Percentiles rank a stretch among this genome's conserved stretches.
Evolutionary conservation across 2,329 filamentous ascomycete species (phyloP).

Genomic region (Ascocoryne sarcoides): DNA sequence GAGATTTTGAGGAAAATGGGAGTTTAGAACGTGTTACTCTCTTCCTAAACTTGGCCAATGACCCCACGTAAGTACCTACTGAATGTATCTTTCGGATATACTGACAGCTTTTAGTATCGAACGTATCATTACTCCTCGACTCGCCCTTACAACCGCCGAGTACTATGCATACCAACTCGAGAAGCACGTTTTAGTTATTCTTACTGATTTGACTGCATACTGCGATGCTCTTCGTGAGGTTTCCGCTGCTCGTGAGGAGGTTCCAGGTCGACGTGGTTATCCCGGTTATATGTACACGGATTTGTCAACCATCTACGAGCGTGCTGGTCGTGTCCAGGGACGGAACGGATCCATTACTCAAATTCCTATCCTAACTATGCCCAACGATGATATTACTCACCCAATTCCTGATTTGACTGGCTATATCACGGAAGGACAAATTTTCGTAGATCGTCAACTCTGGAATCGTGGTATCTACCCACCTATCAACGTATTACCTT

Average conservation of each 20-base stretch:
- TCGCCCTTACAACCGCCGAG: slow-evolving; percentile 94
- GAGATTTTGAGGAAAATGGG: slow-evolving; percentile 98
- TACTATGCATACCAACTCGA: slow-evolving; percentile 99
- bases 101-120: slow-evolving; percentile 60
- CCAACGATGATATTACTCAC: slow-evolving; percentile 99
- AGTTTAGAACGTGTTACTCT: slow-evolving; percentile 94
- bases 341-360: slow-evolving; percentile 98
- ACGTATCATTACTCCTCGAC: slow-evolving; percentile 98
- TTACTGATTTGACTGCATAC: slow-evolving; percentile 96
- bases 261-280: slow-evolving; percentile 97
- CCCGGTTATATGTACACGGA: slow-evolving; percentile 99
- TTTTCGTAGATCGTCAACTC: slow-evolving; percentile 89
- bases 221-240: slow-evolving; percentile 98
- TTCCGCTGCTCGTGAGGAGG: slow-evolving; percentile 95
- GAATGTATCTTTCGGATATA: neutral
- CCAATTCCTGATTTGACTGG: slow-evolving; percentile 98
- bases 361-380: slow-evolving; percentile 98
- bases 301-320: slow-evolving; percentile 99
- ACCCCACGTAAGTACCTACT: slow-evolving; percentile 71
- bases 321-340: slow-evolving; percentile 92
- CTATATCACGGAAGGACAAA: slow-evolving; percentile 98
- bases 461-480: slow-evolving; percentile 97
- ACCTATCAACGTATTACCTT: slow-evolving; percentile 96
- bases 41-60: slow-evolving; percentile 98
- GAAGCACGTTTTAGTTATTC: slow-evolving; percentile 98